A percentile compares a stretch with the other conserved stretches of the same genome.
Conservation (phyloP, 495 filamentous ascomycete genomes). For the Neurospora africana region DNA sequence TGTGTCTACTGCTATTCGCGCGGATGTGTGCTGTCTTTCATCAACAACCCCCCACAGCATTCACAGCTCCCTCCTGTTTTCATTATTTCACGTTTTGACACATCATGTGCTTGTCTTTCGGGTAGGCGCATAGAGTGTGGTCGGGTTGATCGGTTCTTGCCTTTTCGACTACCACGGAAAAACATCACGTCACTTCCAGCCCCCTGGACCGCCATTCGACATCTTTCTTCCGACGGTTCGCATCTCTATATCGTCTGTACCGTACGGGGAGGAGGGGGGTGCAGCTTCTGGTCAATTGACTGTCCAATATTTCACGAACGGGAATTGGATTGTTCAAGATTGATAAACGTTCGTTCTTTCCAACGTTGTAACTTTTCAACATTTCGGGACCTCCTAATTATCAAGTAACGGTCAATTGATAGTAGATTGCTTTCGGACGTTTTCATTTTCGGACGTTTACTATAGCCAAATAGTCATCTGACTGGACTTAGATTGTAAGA, state of each 20-base stretch:
- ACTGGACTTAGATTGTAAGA: too few relatives aligned
- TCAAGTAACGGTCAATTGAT: too few relatives aligned
- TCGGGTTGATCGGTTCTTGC: neutral
- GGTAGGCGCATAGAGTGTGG: neutral
- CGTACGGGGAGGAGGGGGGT: too few relatives aligned
- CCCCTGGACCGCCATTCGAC: neutral
- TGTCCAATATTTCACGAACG: too few relatives aligned
- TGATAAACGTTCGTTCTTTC: too few relatives aligned
- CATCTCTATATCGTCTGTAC: neutral
- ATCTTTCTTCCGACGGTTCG: neutral
- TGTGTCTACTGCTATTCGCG: neutral
- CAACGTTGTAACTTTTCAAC: too few relatives aligned
- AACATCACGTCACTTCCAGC: neutral
- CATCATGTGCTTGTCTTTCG: neutral
- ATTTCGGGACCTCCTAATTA: too few relatives aligned
- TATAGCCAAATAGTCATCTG: too few relatives aligned
- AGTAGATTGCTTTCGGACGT: too few relatives aligned
- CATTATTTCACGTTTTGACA: neutral
- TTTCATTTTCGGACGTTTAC: too few relatives aligned
- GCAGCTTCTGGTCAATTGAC: too few relatives aligned
- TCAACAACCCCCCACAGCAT: neutral
- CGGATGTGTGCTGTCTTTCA: neutral
- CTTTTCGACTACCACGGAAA: neutral
- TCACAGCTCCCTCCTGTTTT: neutral
- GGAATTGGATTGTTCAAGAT: too few relatives aligned